Percentiles rank a stretch among this genome's conserved stretches.
phyloP scores from a whole-genome alignment of 2,329 filamentous ascomycete genomes.

The Fusarium tanahbumbuense region DNA sequence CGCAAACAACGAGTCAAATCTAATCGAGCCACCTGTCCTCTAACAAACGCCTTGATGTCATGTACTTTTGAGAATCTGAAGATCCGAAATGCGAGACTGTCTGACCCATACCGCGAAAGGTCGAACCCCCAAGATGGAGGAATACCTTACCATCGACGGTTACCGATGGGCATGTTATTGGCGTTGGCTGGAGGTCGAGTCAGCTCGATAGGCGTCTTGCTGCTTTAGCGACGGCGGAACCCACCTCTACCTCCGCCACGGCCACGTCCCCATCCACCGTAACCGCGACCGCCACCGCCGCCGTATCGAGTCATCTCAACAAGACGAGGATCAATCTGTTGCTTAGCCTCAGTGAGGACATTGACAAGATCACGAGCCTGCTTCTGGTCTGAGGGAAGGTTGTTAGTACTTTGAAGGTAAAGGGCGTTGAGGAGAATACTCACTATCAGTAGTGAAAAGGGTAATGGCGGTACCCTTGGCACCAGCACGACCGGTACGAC shows the following conservation, averaged over 20 bases:
- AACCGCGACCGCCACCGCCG: constrained; percentile 80
- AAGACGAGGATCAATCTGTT: constrained; percentile 95
- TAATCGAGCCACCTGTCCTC: constrained; percentile 46
- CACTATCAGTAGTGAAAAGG: constrained; percentile 99
- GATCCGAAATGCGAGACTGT: constrained; percentile 33
- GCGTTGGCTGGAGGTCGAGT: constrained; percentile 57
- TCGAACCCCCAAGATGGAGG: constrained; percentile 23
- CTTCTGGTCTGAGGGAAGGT: constrained; percentile 75
- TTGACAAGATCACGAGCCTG: constrained; percentile 96
- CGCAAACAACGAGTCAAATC: constrained; percentile 43
- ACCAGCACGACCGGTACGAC: constrained; percentile 95
- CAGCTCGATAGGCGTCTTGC: constrained; percentile 51
- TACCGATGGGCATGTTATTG: constrained; percentile 63
- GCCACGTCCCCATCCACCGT: constrained; percentile 77
- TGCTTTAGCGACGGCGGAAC: constrained; percentile 53
- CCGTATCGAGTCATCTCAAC: constrained; percentile 95
- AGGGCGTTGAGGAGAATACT: constrained; percentile 57
- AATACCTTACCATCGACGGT: constrained; percentile 62
- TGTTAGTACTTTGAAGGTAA: constrained; percentile 50
- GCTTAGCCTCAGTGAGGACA: constrained; percentile 95
- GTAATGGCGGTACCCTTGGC: constrained; percentile 96
- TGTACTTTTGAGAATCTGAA: constrained; percentile 42
- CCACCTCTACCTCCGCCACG: constrained; percentile 66
- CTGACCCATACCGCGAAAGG: constrained; percentile 28
- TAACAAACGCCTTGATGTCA: constrained; percentile 48